phyloP scores from a whole-genome alignment of 1,284 basidiomycete genomes.

The Sporisorium scitamineum region DNA sequence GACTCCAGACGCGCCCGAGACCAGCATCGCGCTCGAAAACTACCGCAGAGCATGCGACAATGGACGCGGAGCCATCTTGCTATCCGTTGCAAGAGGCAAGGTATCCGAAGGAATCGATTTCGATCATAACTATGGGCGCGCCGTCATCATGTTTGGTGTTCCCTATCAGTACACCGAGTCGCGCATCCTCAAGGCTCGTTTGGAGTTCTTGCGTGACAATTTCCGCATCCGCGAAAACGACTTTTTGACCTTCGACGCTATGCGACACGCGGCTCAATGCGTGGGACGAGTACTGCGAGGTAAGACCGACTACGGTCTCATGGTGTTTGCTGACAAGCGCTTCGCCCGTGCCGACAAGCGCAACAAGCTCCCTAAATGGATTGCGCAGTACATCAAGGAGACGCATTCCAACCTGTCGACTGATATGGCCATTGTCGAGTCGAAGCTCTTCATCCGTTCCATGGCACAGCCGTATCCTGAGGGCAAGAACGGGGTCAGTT shows the following conservation, averaged over 20 bases:
- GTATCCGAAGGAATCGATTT: slow-evolving; percentile 99
- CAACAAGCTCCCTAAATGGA: slow-evolving; percentile 97
- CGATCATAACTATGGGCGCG: slow-evolving; percentile 94
- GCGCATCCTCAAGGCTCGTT: slow-evolving; percentile 93
- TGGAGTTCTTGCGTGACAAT: slow-evolving; percentile 98
- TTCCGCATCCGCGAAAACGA: slow-evolving; percentile 98
- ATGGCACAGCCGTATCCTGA: slow-evolving; percentile 97
- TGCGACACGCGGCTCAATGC: slow-evolving; percentile 99
- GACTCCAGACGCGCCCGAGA: slow-evolving; percentile 98
- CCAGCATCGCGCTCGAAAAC: slow-evolving; percentile 96
- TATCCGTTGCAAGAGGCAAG: slow-evolving; percentile 98
- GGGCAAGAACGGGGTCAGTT: slow-evolving; percentile 86
- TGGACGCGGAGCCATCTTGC: slow-evolving; percentile 92
- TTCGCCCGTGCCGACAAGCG: slow-evolving; percentile 97
- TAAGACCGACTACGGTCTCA: slow-evolving; percentile 99
- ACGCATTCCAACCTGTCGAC: slow-evolving; percentile 96
- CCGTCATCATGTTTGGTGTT: slow-evolving; percentile 99
- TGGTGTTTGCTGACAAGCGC: slow-evolving; percentile 99
- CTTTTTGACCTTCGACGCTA: slow-evolving; percentile 98
- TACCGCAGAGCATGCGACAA: slow-evolving; percentile 98
- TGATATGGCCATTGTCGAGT: slow-evolving; percentile 96
- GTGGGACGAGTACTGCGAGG: slow-evolving; percentile 96
- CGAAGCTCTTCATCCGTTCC: slow-evolving; percentile 95
- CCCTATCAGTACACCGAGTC: slow-evolving; percentile 99
- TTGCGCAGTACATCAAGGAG: slow-evolving; percentile 95